Percentiles rank a stretch among this genome's conserved stretches.
Evolutionary conservation across 441 rosid species (phyloP).

Genomic region (Cnidoscolus chayamansa): DNA sequence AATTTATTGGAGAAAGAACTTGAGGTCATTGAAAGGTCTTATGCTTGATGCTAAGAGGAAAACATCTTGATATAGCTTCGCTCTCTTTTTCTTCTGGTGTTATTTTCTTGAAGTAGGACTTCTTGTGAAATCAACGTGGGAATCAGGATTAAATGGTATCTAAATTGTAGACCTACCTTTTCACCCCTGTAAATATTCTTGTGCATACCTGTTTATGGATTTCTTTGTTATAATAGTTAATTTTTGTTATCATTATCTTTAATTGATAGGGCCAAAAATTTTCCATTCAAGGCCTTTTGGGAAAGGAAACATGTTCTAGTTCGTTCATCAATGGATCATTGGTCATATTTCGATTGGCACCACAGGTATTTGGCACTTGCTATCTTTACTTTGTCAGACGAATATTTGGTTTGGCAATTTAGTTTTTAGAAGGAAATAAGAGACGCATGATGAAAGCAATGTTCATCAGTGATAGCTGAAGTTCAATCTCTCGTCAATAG

Average conservation of each 20-base stretch:
- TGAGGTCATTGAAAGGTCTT: neutral
- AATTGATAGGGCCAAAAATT: slow-evolving; percentile 76
- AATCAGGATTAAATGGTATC: neutral
- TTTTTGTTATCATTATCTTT: neutral
- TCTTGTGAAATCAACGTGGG: neutral
- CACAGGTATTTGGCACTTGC: slow-evolving; percentile 52
- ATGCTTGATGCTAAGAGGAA: neutral
- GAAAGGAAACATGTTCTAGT: slow-evolving; percentile 46
- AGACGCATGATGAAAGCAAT: neutral
- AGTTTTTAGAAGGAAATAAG: neutral
- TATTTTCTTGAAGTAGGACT: neutral
- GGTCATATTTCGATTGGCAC: slow-evolving; percentile 91
- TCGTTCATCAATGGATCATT: slow-evolving; percentile 65
- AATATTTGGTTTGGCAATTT: neutral
- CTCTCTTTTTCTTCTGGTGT: neutral
- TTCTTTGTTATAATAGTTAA: neutral
- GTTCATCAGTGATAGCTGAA: no score
- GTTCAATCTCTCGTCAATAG: neutral
- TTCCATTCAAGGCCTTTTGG: slow-evolving; percentile 83
- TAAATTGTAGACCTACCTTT: neutral
- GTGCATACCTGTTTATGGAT: slow-evolving; percentile 2
- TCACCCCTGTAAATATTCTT: neutral
- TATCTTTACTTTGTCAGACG: neutral
- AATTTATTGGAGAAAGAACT: neutral
- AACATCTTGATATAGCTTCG: neutral